These are phyloP conservation scores for Chaetomiaceae sp. DNA, from an alignment of 2,329 filamentous ascomycete species.

Conservation along the genomic window DNA sequence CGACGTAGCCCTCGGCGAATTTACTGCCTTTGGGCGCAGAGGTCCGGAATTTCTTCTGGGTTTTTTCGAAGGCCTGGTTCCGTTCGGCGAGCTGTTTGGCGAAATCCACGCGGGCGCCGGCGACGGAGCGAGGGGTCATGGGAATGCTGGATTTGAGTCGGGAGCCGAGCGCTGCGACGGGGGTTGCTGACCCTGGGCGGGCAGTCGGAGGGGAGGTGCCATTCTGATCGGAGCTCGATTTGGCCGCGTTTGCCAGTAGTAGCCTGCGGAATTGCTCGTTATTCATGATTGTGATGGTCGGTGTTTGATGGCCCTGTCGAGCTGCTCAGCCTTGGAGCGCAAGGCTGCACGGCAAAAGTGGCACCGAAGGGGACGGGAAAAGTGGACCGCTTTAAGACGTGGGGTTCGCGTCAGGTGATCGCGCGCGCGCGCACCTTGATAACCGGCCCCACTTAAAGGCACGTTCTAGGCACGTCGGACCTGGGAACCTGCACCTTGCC, in stretches of 20 bases:
- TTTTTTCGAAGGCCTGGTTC: constrained; percentile 46
- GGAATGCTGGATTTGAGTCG: constrained; percentile 76
- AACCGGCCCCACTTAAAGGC: background rate
- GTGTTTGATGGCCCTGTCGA: background rate
- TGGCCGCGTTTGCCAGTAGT: constrained; percentile 49
- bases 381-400: no score
- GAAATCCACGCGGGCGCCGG: constrained; percentile 59
- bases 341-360: no score
- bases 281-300: constrained; percentile 61
- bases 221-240: constrained; percentile 39
- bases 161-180: constrained; percentile 65
- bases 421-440: constrained; percentile 10
- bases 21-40: constrained; percentile 79
- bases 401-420: constrained; percentile 10
- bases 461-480: constrained; percentile 2
- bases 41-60: constrained; percentile 70
- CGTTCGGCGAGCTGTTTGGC: constrained; percentile 78
- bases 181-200: constrained; percentile 28
- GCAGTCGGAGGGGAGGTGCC: constrained; percentile 36
- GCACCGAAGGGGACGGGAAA: no score
- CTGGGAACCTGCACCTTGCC: background rate
- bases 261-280: constrained; percentile 91
- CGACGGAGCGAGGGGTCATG: constrained; percentile 82
- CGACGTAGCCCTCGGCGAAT: constrained; percentile 74
- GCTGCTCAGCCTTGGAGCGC: background rate